Conservation (phyloP, 2,329 filamentous ascomycete species). For the Arachnopeziza araneosa region DNA sequence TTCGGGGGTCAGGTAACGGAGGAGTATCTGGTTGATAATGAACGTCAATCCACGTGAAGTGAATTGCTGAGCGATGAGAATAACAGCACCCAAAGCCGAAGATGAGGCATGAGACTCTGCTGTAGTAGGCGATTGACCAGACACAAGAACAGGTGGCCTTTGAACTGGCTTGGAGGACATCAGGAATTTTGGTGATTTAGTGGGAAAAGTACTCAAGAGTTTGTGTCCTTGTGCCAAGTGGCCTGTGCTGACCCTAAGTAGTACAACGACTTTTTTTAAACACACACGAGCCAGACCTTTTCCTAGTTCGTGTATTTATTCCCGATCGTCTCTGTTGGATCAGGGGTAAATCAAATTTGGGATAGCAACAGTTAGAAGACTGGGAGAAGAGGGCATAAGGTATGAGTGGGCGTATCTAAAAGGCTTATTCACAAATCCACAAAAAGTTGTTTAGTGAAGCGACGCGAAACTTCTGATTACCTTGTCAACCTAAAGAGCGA, state of each 20-base stretch:
- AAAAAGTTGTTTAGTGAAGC: too few relatives aligned
- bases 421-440: too few relatives aligned
- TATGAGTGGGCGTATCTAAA: too few relatives aligned
- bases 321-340: too few relatives aligned
- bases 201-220: not conserved
- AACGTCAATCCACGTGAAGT: conserved; percentile 86
- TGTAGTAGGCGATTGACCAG: not conserved
- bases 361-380: too few relatives aligned
- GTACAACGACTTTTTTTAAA: too few relatives aligned
- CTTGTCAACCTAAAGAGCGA: not conserved
- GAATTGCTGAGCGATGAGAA: conserved; percentile 80
- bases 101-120: conserved; percentile 4
- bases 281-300: too few relatives aligned
- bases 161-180: not conserved
- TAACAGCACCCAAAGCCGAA: conserved; percentile 22
- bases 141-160: not conserved
- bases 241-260: too few relatives aligned
- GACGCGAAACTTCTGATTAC: not conserved
- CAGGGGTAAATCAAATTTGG: too few relatives aligned
- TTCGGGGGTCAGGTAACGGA: conserved; percentile 81
- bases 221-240: too few relatives aligned
- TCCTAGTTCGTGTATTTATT: too few relatives aligned
- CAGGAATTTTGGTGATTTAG: not conserved
- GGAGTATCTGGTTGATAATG: conserved; percentile 80
- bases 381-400: too few relatives aligned